These are phyloP conservation scores for Ceratobasidium sp. DNA, from an alignment of 1,284 basidiomycete genomes.

Conservation along the genomic window DNA sequence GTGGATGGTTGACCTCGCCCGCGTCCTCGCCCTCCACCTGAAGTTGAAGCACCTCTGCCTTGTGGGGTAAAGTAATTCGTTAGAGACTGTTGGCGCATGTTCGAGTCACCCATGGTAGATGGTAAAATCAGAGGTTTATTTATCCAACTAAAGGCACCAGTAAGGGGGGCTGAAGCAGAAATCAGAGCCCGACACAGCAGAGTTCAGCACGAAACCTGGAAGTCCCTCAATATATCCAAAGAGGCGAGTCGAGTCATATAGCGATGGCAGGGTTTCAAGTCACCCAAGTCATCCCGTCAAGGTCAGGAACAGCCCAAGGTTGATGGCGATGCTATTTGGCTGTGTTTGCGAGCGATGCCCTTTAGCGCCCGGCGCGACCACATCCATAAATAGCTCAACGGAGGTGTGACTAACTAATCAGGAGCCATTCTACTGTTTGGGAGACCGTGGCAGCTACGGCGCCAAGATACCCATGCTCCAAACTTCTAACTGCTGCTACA, in stretches of 20 bases:
- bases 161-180: neutral
- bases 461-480: no score
- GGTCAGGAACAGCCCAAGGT: no score
- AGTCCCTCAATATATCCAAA: no score
- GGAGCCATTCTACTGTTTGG: no score
- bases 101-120: neutral
- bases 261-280: neutral
- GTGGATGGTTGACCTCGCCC: neutral
- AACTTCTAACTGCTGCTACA: no score
- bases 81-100: slow-evolving; percentile 16
- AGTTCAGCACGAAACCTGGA: neutral
- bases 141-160: neutral
- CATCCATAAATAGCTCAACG: no score
- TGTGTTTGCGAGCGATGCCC: no score
- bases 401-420: no score
- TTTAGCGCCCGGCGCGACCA: no score
- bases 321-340: no score
- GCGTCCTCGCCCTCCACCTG: neutral
- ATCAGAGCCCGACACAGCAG: neutral
- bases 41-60: slow-evolving; percentile 17
- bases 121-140: neutral
- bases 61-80: slow-evolving; percentile 18
- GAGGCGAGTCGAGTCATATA: no score
- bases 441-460: no score
- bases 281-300: neutral